phyloP scores from a whole-genome alignment of 2,329 filamentous ascomycete species.

The Celoporthe dispersa region DNA sequence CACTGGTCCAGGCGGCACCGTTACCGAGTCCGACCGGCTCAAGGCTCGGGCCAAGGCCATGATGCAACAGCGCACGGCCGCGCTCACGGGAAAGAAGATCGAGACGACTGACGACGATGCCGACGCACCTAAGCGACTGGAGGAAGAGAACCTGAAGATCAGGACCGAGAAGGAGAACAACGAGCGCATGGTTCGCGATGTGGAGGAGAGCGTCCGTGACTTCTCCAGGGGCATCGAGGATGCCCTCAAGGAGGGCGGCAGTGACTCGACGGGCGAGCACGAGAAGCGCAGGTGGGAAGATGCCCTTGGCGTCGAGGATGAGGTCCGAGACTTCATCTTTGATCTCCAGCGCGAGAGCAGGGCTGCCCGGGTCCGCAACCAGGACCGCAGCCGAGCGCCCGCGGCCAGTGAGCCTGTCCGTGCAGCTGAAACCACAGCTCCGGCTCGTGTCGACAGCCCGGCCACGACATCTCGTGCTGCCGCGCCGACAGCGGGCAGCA shows the following conservation, averaged over 20 bases:
- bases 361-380: conserved; percentile 68
- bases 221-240: conserved; percentile 86
- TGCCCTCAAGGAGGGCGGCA: conserved; percentile 78
- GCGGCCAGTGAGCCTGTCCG: conserved; percentile 47
- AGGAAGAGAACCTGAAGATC: conserved; percentile 83
- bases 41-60: conserved; percentile 96
- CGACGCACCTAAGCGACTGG: conserved; percentile 81
- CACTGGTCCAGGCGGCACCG: conserved; percentile 85
- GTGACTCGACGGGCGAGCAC: conserved; percentile 80
- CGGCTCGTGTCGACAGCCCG: conserved; percentile 55
- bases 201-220: conserved; percentile 92
- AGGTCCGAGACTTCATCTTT: conserved; percentile 97
- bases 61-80: conserved; percentile 97
- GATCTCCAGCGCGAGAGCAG: conserved; percentile 88
- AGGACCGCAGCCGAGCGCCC: conserved; percentile 56
- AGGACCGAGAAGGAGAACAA: conserved; percentile 90
- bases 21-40: conserved; percentile 92
- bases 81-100: conserved; percentile 82
- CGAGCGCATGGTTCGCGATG: conserved; percentile 94
- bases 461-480: conserved; percentile 58
- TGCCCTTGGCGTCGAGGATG: conserved; percentile 92
- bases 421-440: conserved; percentile 49
- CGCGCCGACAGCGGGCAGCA: conserved; percentile 60
- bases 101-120: conserved; percentile 71
- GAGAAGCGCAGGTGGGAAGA: conserved; percentile 96